Base-by-base conservation (phyloP, 1,284 basidiomycete genomes). In the Volvariella surrecta region DNA sequence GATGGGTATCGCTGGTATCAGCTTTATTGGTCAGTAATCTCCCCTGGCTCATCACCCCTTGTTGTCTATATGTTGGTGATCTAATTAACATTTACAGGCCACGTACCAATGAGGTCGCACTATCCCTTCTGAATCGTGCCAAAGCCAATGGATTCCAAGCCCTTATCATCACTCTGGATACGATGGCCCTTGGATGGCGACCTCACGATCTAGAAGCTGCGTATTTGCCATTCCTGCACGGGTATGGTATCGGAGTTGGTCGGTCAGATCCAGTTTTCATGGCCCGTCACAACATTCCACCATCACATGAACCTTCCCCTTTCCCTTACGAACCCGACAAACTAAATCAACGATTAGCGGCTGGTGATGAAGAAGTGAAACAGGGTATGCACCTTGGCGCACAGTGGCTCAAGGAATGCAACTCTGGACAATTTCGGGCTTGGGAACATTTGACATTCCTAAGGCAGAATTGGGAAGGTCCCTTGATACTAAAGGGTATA, bases 181-280 rank as follows among this genome's bases (percentile, higher is more conserved):
- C 77, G 0, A 79, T 79, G 70, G 45, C 64, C 1, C 55, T 84
- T 34, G 82, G 81, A 1, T 86, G 80, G 79, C 74, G 82, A 4
- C 77, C 80, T 3, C 74, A 79, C 54, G 82, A 85, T 52, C 63
- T 82, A 43, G 67, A 72, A 40, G 61, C 54, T 17, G 63, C 74
- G 1, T 87, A 79, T 57, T 66, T 79, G 19, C 82, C 83, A 4
- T 78, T 84, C 55, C 54, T 58, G 3, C 75, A 82, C 48, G 79
- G 79, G 15, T 60, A 76, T 16, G 81, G 82, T 2, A 58, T 63
- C 32, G 74, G 80, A 52, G 64, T 79, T 32, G 81, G 76, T 28
- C 61, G 59, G 7, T 74, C 76, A 1, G 86, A 90, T 57, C 85
- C 87, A 0, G 77, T 76, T 13, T 86, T 85, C 58, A 84, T 85